Conservation (phyloP, 1,284 basidiomycete genomes). For the Ganoderma meredithae region DNA sequence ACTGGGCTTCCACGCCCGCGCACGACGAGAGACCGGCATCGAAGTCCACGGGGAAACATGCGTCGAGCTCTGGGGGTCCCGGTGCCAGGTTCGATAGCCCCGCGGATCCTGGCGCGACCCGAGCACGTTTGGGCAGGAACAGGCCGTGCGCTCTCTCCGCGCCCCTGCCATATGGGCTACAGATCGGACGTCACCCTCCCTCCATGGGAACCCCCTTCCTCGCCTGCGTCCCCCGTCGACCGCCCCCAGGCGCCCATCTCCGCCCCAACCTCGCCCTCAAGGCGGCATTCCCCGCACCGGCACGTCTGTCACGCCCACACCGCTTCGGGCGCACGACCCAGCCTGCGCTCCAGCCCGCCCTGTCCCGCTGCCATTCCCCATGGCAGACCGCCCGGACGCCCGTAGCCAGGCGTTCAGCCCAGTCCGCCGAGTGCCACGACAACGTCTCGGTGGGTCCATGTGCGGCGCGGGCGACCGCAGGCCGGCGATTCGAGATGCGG, state of each 20-base stretch:
- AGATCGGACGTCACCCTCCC: conserved; percentile 17
- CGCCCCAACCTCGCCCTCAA: background rate
- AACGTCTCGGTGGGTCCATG: background rate
- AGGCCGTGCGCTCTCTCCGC: conserved; percentile 4
- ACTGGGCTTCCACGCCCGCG: conserved; percentile 5
- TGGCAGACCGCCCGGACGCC: background rate
- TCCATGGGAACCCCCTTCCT: conserved; percentile 22
- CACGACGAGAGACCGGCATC: conserved; percentile 1
- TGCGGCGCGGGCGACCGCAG: conserved; percentile 1
- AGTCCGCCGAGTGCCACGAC: conserved; percentile 15
- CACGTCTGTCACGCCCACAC: conserved; percentile 17
- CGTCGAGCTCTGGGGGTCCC: conserved; percentile 6
- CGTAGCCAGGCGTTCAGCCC: conserved; percentile 1
- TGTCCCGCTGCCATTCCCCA: background rate
- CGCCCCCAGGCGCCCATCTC: conserved; percentile 10
- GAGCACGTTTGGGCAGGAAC: conserved; percentile 22
- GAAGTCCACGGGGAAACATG: conserved; percentile 9
- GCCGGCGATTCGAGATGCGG: conserved; percentile 7
- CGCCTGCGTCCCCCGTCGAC: conserved; percentile 1
- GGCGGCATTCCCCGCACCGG: conserved; percentile 5
- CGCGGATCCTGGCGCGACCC: conserved; percentile 31
- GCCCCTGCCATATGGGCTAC: conserved; percentile 18
- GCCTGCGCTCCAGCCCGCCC: conserved; percentile 2
- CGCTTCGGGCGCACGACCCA: conserved; percentile 25
- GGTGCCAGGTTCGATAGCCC: conserved; percentile 10